Base-by-base conservation (phyloP, 2,329 filamentous ascomycete species). In the Diaporthe amygdali region DNA sequence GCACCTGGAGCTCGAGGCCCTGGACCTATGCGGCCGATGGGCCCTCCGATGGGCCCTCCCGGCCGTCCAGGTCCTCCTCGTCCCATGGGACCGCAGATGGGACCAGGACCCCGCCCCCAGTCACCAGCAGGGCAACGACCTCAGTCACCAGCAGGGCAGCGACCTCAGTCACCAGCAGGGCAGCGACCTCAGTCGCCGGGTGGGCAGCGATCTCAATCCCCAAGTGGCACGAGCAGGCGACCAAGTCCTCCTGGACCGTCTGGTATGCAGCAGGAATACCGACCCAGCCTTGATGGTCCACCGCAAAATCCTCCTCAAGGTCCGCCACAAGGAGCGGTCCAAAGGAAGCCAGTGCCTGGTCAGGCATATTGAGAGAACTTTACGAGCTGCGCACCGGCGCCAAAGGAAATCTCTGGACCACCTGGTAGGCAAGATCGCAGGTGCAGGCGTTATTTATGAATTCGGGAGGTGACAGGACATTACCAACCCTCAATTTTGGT, bases 341-440 rank as follows among this genome's bases (percentile, higher is more conserved):
- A 80, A 74, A 85, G 88, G 69, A 90, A 90, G 78, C 87, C 88
- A 32, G 85, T 90, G 49, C 87, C 88, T 7, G 87, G 87, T 44
- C 87, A 89, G 78, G 86, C 87, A 5, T 85, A 85, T 69, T 88
- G 76, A 74, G 61, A 32, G 6, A 61, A 17, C 46, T 46, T 8
- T 27, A n/a, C 30, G 22, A 64, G 2, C 7, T 55, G 49, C 27
- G 14, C 14, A 12, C 4, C 27, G 12, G 66, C 30, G 20, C 39
- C 41, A 15, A 47, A 30, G 44, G 52, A 27, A 68, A 37, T n/a
- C 41, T 44, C 17, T 41, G 41, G 41, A 14, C 25, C 27, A 56
- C 41, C 30, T 27, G 41, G 25, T 34, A 27, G 46, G 32, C 49
- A 54, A 12, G 7, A 64, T 14, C 37, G 39, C 34, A 22, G 27